Percentiles rank a stretch among this genome's conserved stretches.
These are phyloP conservation scores for Podospora didyma DNA, from an alignment of 495 filamentous ascomycete species.

Conservation along the genomic window DNA sequence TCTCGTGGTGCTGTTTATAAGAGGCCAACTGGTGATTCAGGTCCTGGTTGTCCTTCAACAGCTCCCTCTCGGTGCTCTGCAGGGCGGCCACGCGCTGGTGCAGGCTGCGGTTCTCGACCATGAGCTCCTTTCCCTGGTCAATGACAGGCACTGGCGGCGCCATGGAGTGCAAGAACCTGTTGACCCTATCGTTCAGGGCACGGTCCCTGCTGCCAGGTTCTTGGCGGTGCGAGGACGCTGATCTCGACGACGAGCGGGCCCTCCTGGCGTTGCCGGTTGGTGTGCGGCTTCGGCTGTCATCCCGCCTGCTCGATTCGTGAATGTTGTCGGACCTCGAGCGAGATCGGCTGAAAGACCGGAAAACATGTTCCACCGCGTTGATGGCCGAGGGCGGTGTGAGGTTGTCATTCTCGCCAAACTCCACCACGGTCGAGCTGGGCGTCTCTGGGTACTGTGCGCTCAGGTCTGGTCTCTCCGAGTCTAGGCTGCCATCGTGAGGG, in stretches of 20 bases:
- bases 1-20: slow-evolving; percentile 7
- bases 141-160: background rate
- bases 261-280: background rate
- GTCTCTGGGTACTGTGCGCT: background rate
- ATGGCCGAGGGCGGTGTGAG: background rate
- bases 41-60: slow-evolving; percentile 16
- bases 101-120: slow-evolving; percentile 17
- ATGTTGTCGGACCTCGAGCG: background rate
- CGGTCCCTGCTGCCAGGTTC: background rate
- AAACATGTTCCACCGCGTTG: background rate
- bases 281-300: background rate
- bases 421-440: slow-evolving; percentile 10
- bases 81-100: slow-evolving; percentile 22
- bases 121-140: background rate
- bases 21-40: slow-evolving; percentile 4
- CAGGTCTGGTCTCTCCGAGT: background rate
- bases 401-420: slow-evolving; percentile 9
- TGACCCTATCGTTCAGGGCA: slow-evolving; percentile 7
- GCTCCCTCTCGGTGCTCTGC: slow-evolving; percentile 16
- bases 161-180: slow-evolving; percentile 8
- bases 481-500: background rate
- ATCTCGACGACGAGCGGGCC: background rate
- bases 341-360: background rate
- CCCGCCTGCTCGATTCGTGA: background rate
- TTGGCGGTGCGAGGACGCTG: background rate